Evolutionary conservation across 1,284 basidiomycete species (phyloP).

Genomic region (Ustilago crameri): DNA sequence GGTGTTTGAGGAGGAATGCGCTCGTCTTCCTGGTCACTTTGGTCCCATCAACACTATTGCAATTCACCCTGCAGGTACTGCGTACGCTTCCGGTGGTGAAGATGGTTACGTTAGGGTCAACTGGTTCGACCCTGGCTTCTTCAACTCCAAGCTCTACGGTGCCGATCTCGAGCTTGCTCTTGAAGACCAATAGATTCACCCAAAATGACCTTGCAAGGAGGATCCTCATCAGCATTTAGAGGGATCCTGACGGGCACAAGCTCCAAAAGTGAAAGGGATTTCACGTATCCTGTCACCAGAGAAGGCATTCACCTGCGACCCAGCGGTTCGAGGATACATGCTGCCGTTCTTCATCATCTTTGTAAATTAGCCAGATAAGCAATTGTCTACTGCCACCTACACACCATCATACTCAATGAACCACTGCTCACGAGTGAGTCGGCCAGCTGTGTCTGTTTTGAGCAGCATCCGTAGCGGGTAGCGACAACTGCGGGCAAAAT

Average conservation of each 20-base stretch:
- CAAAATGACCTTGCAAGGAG: background rate
- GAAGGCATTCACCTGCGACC: too few species aligned
- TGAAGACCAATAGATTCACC: slow-evolving; percentile 60
- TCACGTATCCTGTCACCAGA: too few species aligned
- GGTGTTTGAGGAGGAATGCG: slow-evolving; percentile 96
- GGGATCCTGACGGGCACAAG: too few species aligned
- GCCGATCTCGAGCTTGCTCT: slow-evolving; percentile 63
- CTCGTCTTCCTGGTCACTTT: slow-evolving; percentile 80
- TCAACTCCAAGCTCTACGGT: slow-evolving; percentile 65
- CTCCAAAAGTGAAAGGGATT: too few species aligned
- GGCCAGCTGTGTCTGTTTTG: too few species aligned
- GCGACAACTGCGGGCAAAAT: too few species aligned
- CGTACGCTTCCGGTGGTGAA: slow-evolving; percentile 94
- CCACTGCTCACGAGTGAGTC: too few species aligned
- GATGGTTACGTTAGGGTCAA: slow-evolving; percentile 77
- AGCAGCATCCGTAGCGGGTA: too few species aligned
- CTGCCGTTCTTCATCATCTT: background rate
- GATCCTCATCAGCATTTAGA: too few species aligned
- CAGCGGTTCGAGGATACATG: too few species aligned
- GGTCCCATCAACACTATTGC: slow-evolving; percentile 98
- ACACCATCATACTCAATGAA: too few species aligned
- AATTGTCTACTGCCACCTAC: slow-evolving; percentile 1
- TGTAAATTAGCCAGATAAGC: slow-evolving; percentile 42
- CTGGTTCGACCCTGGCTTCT: slow-evolving; percentile 67
- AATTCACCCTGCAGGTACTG: slow-evolving; percentile 86